These are phyloP conservation scores for Quercus tomentella DNA, from an alignment of 331 rosid species.

Conservation along the genomic window DNA sequence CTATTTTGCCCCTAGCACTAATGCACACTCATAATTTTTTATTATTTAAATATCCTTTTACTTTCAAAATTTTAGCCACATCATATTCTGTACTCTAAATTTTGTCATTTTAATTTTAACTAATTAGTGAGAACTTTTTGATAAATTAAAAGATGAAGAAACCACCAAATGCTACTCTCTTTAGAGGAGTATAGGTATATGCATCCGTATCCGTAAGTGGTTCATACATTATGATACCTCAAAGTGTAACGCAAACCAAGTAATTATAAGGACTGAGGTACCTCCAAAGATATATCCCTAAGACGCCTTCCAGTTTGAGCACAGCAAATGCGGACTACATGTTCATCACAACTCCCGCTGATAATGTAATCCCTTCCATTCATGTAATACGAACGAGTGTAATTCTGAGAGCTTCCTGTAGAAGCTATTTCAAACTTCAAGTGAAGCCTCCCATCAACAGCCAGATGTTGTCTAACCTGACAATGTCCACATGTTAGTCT, in stretches of 20 bases:
- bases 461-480: slow-evolving; percentile 75
- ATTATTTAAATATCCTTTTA: too few relatives aligned
- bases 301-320: slow-evolving; percentile 80
- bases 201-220: neutral
- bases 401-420: slow-evolving; percentile 66
- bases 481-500: slow-evolving; percentile 20
- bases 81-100: too few relatives aligned
- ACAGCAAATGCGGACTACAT: slow-evolving; percentile 71
- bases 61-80: too few relatives aligned
- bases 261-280: slow-evolving; percentile 20
- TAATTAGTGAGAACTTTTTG: too few relatives aligned
- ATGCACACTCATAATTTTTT: too few relatives aligned
- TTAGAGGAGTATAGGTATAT: neutral
- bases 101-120: too few relatives aligned
- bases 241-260: neutral
- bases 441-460: slow-evolving; percentile 83
- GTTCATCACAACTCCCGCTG: slow-evolving; percentile 87
- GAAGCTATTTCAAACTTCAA: slow-evolving; percentile 66
- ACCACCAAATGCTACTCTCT: too few relatives aligned
- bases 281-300: slow-evolving; percentile 77
- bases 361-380: slow-evolving; percentile 81
- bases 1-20: too few relatives aligned
- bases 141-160: too few relatives aligned
- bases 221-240: neutral
- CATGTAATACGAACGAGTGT: slow-evolving; percentile 81